Percentiles rank a stretch among this genome's conserved stretches.
Evolutionary conservation across 164 flowering plant species (phyloP).

Genomic region (Nelumbo lutea): DNA sequence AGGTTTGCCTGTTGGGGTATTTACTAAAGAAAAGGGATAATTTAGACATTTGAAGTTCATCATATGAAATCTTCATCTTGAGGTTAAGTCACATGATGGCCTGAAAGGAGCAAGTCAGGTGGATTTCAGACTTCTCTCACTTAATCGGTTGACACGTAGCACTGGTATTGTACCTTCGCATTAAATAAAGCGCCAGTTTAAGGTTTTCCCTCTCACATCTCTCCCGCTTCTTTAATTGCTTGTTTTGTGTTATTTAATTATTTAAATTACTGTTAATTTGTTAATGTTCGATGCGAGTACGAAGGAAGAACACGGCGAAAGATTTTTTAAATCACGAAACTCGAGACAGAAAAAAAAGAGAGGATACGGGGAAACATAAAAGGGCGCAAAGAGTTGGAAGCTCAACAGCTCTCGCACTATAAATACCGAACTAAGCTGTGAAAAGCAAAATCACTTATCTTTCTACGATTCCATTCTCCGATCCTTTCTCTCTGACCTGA

Average conservation of each 20-base stretch:
- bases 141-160: constrained; percentile 31
- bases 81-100: constrained; percentile 44
- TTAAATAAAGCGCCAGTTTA: constrained; percentile 4
- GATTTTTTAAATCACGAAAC: background rate
- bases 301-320: constrained; percentile 8
- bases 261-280: background rate
- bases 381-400: background rate
- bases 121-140: constrained; percentile 14
- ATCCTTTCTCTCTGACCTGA: background rate
- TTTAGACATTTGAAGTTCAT: background rate
- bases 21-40: background rate
- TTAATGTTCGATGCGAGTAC: background rate
- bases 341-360: background rate
- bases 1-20: background rate
- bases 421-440: constrained; percentile 2
- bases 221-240: background rate
- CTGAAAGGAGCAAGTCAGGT: constrained; percentile 26
- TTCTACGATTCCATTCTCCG: background rate
- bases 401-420: background rate
- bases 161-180: background rate
- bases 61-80: constrained; percentile 9
- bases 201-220: constrained; percentile 7
- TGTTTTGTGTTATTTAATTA: background rate
- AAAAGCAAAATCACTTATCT: background rate
- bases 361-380: background rate